A percentile compares a stretch with the other conserved stretches of the same genome.
These are phyloP conservation scores for Coemansia sp. DNA, from an alignment of 192 early-diverging fungal genomes.

Conservation along the genomic window DNA sequence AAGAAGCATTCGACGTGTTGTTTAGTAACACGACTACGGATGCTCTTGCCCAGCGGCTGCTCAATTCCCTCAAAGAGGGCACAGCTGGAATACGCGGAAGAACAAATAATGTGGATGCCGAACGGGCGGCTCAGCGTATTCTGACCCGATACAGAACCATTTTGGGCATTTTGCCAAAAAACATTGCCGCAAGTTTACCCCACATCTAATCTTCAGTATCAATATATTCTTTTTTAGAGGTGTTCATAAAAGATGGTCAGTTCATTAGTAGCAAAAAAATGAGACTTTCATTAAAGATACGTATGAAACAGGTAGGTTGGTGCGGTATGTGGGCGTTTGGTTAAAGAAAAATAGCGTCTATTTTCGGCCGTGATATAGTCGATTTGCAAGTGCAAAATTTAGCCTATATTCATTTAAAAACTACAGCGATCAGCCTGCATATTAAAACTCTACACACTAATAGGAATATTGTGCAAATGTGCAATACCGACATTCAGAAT, in stretches of 20 bases:
- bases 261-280: background rate
- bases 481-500: background rate
- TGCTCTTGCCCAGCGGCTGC: constrained; percentile 17
- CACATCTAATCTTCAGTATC: constrained; percentile 4
- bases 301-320: background rate
- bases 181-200: constrained; percentile 14
- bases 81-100: constrained; percentile 8
- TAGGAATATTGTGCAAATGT: background rate
- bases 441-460: background rate
- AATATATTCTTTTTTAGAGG: background rate
- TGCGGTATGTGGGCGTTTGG: background rate
- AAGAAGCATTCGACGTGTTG: constrained; percentile 38
- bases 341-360: background rate
- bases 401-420: background rate
- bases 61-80: constrained; percentile 20
- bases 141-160: constrained; percentile 21
- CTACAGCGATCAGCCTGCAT: background rate
- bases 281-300: background rate
- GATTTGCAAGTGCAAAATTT: background rate
- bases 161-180: constrained; percentile 13
- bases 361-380: background rate
- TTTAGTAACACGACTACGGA: constrained; percentile 24
- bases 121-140: constrained; percentile 16
- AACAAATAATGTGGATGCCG: constrained; percentile 9
- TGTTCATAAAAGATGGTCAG: background rate